Evolutionary conservation across 495 filamentous ascomycete species (phyloP), one percentile per base, ranked within the genome.

Genomic region (Neurospora sp.): DNA sequence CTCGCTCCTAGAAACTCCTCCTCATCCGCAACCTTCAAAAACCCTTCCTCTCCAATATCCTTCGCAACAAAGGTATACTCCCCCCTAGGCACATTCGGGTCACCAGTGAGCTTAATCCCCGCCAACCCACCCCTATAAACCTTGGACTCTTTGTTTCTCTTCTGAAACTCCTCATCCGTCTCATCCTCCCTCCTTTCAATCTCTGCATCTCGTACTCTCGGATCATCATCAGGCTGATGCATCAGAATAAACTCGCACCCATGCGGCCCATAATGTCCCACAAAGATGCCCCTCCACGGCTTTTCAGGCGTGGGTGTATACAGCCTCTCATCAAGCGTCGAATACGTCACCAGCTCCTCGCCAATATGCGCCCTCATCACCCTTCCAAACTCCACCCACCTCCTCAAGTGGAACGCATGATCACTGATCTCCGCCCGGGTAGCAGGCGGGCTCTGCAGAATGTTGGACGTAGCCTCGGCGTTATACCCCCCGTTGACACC

Each of bases 41-140:
- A 84, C 10, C 92, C 93, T 3, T 73, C 80, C 0, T 85, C 82
- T 0, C 92, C 90, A 39, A 97, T 89, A 77, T 97, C 93, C 27
- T 93, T 87, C 0, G 90, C 90, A 7, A 91, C 83, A 78, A 94
- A 98, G 0, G 93, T 92, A 73, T 88, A 88, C 77, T 97, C 90
- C 18, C 95, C 95, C 46, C 94, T 87, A 7, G 94, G 95, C 27
- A 98, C 89, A 75, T 97, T 96, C 0, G 89, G 87, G 76, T 98
- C 94, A 3, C 95, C 95, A 0, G 94, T 98, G 40, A 98, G 83
- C 78, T 98, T 98, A 78, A 97, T 88, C 0, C 91, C 94, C 76
- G 93, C 89, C 5, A 97, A 74, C 20, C 88, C 83, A 14, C 92
- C 93, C 18, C 81, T 82, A 76, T 88, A 88, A 1, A 85, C 77